Evolutionary conservation across 768 basidiomycete species (phyloP), one percentile per base, ranked within the genome.

Genomic region (Boletellus ananas): DNA sequence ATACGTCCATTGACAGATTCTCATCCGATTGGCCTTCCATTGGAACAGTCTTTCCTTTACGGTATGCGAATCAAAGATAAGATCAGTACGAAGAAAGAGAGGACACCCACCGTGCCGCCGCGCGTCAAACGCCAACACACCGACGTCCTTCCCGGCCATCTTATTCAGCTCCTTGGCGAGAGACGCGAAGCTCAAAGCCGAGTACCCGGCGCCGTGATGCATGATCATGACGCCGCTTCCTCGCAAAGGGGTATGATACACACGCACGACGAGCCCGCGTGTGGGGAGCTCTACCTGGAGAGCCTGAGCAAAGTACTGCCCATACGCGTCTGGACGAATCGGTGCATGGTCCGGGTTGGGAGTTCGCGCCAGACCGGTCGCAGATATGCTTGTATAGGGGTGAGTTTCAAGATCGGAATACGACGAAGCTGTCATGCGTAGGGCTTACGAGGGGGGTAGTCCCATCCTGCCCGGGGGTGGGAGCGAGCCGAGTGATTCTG

Each of bases 191-290:
- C 82, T 90, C 53, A 97, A 73, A 0, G 83, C 96, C 0, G 87
- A 85, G 63, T 92, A 92, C 13, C 96, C 96, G 0, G 92, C 95
- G 1, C 96, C 96, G 58, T 99, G 95, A 60, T 96, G 94, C 70
- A 90, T 94, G 6, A 97, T 78, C 65, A 98, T 79, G 3, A 95
- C 81, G 0, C 87, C 84, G 16, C 74, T 76, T 0, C 56, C 60
- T 17, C 49, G 55, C 2, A 93, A 82, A 1, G 87, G 79, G 0
- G 90, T 87, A 64, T 94, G 89, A 69, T 97, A 96, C 10, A 83
- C 85, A 27, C 94, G 77, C 58, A 83, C 80, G 42, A 87, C 83
- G 5, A 91, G 79, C 17, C 73, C 73, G 7, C 83, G 73, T 12
- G 72, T 62, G 5, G 82, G 75, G 16, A 94, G 81, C 0, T 77